Evolutionary conservation across 768 basidiomycete genomes (phyloP).

Genomic region (Boletus sp.): DNA sequence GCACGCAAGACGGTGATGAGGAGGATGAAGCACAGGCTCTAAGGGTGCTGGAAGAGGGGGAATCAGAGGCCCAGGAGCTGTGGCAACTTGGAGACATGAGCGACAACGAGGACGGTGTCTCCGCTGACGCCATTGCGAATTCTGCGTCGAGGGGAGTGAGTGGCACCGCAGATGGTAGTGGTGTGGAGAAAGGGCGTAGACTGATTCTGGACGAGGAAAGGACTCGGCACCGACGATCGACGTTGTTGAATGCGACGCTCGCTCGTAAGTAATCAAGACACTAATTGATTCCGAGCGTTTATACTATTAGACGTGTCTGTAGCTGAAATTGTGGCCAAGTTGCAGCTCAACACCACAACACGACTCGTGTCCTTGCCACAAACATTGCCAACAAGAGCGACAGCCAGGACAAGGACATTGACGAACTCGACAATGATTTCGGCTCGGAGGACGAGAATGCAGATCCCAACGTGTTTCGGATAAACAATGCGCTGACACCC

Average conservation of each 20-base stretch:
- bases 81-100: slow-evolving; percentile 78
- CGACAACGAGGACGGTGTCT: slow-evolving; percentile 57
- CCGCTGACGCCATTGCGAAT: slow-evolving; percentile 38
- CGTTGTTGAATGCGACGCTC: slow-evolving; percentile 39
- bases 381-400: slow-evolving; percentile 21
- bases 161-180: slow-evolving; percentile 9
- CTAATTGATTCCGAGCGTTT: background rate
- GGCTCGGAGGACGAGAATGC: slow-evolving; percentile 40
- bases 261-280: too few species aligned
- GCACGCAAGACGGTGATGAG: slow-evolving; percentile 19
- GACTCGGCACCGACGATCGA: slow-evolving; percentile 31
- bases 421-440: slow-evolving; percentile 48
- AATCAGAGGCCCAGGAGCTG: slow-evolving; percentile 36
- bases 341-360: background rate
- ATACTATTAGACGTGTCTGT: slow-evolving; percentile 18
- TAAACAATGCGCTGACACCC: slow-evolving; percentile 40
- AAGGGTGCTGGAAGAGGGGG: slow-evolving; percentile 36
- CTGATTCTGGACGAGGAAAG: slow-evolving; percentile 40
- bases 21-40: slow-evolving; percentile 37
- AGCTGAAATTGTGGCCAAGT: slow-evolving; percentile 10
- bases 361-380: too few species aligned
- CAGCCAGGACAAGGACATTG: slow-evolving; percentile 39
- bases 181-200: slow-evolving; percentile 38
- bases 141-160: slow-evolving; percentile 20
- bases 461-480: slow-evolving; percentile 43